phyloP scores from a whole-genome alignment of 202 grass and related monocot genomes.

The Tripidium arundinaceum region DNA sequence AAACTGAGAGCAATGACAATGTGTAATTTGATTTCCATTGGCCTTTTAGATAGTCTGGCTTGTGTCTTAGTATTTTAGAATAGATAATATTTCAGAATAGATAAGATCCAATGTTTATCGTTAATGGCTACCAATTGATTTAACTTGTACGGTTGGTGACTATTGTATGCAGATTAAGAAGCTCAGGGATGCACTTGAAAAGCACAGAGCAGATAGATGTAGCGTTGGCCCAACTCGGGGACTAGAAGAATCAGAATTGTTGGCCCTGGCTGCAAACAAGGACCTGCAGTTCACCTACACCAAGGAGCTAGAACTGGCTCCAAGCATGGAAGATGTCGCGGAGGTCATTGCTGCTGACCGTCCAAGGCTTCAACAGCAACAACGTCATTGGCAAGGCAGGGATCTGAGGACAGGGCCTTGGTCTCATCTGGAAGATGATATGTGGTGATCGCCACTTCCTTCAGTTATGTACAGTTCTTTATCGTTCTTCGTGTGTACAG shows the following conservation, averaged over 20 bases:
- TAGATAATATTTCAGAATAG: too few relatives aligned
- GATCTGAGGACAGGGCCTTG: not conserved
- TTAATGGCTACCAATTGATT: not conserved
- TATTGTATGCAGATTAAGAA: slow-evolving; percentile 60
- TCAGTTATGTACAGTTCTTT: not conserved
- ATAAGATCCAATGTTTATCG: not conserved
- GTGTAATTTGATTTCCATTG: not conserved
- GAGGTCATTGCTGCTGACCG: slow-evolving; percentile 9
- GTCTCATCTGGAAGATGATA: not conserved
- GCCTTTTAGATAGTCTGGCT: not conserved
- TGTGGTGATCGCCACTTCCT: not conserved
- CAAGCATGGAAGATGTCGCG: not conserved
- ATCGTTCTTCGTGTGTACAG: not conserved
- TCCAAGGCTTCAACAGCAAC: not conserved
- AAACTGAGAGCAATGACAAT: not conserved
- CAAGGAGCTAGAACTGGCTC: slow-evolving; percentile 34
- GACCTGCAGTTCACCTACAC: slow-evolving; percentile 62
- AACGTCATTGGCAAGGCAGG: not conserved
- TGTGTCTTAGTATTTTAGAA: not conserved
- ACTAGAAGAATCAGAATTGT: slow-evolving; percentile 50
- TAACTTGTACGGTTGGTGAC: not conserved
- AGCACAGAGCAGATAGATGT: slow-evolving; percentile 64
- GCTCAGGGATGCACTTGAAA: slow-evolving; percentile 59
- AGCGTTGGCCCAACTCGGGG: slow-evolving; percentile 58
- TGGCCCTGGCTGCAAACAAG: slow-evolving; percentile 60